Evolutionary conservation across 805 yeast species (phyloP).

Genomic region (Candida berthetii): DNA sequence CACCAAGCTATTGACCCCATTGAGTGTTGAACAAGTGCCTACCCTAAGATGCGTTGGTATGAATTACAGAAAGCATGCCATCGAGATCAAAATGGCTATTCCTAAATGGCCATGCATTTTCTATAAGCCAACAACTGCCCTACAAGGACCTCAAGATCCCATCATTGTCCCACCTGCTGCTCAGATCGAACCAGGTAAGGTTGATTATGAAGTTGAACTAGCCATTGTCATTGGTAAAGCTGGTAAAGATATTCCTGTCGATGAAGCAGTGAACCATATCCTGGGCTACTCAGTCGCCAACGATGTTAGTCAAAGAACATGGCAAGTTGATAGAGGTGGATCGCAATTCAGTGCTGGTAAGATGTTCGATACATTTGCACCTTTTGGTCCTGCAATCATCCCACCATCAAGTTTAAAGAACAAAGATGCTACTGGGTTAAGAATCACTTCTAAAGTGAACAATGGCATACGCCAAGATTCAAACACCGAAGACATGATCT

Average conservation of each 20-base stretch:
- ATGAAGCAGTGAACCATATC: conserved; percentile 38
- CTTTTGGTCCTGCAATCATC: conserved; percentile 47
- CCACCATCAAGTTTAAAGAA: conserved; percentile 18
- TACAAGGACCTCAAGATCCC: conserved; percentile 34
- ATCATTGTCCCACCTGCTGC: conserved; percentile 36
- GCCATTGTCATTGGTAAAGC: conserved; percentile 46
- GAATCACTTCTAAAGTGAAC: conserved; percentile 35
- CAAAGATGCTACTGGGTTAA: conserved; percentile 22
- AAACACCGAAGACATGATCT: conserved; percentile 42
- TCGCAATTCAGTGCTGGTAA: conserved; percentile 48
- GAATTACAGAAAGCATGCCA: conserved; percentile 39
- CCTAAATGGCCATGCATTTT: conserved; percentile 48
- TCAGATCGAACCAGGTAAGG: conserved; percentile 25
- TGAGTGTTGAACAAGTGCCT: conserved; percentile 27
- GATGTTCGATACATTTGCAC: conserved; percentile 51
- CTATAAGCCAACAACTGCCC: conserved; percentile 41
- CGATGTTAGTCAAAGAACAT: conserved; percentile 50
- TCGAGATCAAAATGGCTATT: conserved; percentile 31
- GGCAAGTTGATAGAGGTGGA: conserved; percentile 49
- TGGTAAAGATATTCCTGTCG: conserved; percentile 34
- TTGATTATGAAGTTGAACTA: conserved; percentile 51
- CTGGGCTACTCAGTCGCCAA: conserved; percentile 49
- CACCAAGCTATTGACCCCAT: conserved; percentile 32
- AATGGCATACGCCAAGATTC: conserved; percentile 41
- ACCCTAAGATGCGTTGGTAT: conserved; percentile 44